These are phyloP conservation scores for Pholiota conissans DNA, from an alignment of 768 basidiomycete genomes.

Conservation along the genomic window DNA sequence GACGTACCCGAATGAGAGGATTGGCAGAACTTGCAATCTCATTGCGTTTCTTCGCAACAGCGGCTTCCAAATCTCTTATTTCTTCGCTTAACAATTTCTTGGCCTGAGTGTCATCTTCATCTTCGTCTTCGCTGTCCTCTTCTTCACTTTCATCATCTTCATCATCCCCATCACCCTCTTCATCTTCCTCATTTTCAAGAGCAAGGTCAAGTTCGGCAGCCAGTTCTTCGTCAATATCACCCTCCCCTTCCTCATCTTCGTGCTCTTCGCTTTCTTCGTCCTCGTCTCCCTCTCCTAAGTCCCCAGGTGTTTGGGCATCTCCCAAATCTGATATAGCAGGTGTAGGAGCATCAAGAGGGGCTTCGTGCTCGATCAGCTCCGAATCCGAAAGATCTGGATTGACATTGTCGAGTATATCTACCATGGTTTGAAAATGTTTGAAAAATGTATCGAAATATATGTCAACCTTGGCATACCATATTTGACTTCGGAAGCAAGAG, in stretches of 20 bases:
- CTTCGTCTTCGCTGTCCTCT: constrained; percentile 79
- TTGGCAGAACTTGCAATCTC: constrained; percentile 86
- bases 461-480: constrained; percentile 51
- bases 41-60: constrained; percentile 79
- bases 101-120: constrained; percentile 78
- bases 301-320: constrained; percentile 61
- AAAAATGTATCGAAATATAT: background rate
- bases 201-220: constrained; percentile 87
- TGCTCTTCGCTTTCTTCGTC: constrained; percentile 59
- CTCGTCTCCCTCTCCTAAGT: constrained; percentile 53
- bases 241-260: constrained; percentile 68
- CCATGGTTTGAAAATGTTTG: background rate
- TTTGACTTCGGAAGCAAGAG: constrained; percentile 70
- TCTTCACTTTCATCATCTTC: constrained; percentile 61
- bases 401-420: constrained; percentile 86
- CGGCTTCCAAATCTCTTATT: constrained; percentile 85
- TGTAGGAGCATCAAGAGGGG: constrained; percentile 67
- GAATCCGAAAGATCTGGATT: constrained; percentile 91
- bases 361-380: constrained; percentile 76
- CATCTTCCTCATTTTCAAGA: constrained; percentile 67
- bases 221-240: constrained; percentile 85
- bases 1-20: constrained; percentile 75
- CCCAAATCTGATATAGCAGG: constrained; percentile 70
- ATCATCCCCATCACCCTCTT: constrained; percentile 67
- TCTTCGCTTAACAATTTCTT: constrained; percentile 85